Base-by-base conservation (phyloP, 2,329 filamentous ascomycete species). In the Neocucurbitaria cava region DNA sequence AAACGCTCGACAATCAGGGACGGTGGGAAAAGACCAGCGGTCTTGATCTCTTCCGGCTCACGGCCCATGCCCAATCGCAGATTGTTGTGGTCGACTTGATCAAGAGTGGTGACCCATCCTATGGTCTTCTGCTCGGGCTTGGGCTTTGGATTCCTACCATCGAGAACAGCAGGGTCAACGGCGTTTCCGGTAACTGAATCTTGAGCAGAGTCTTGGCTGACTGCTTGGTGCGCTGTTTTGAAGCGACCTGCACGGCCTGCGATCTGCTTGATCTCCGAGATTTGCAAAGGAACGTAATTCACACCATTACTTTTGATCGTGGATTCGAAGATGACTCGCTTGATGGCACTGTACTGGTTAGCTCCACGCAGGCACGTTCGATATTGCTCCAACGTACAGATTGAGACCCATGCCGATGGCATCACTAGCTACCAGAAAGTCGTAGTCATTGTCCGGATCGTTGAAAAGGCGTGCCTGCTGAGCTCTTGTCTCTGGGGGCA, bases 371-470 rank as follows among this genome's bases (percentile, higher is more conserved):
- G 15, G 7, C 11, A 20, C n/a, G 7, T 33, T 17, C 13, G 26
- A 38, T 17, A 38, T 5, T 7, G 17, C 26, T 40, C 30, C 15
- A 13, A 76, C 82, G 76, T 87, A 92, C 73, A 99, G 78, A 69
- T 99, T 99, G 20, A 99, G 80, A 1, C 96, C 95, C 94, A 99
- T 98, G 33, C 95, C 95, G 58, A 99, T 94, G 42, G 95, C 95
- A 76, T 97, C 92, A 65, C 92, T 97, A 8, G 96, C 95, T 23
- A 95, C 93, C 5, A 99, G 81, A 65, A 88, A 96, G 72, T 99
- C 95, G 71, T 97, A 99, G 55, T 97, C 93, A 72, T 96, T 99
- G 71, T 96, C 77, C 0, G 92, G 93, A 60, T 98, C 91, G 70
- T 99, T 99, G 82, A 99, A 99, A 0, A 98, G 81, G 15, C 87